Base-by-base conservation (phyloP, 345 rosid species). In the Ceriops zippeliana region DNA sequence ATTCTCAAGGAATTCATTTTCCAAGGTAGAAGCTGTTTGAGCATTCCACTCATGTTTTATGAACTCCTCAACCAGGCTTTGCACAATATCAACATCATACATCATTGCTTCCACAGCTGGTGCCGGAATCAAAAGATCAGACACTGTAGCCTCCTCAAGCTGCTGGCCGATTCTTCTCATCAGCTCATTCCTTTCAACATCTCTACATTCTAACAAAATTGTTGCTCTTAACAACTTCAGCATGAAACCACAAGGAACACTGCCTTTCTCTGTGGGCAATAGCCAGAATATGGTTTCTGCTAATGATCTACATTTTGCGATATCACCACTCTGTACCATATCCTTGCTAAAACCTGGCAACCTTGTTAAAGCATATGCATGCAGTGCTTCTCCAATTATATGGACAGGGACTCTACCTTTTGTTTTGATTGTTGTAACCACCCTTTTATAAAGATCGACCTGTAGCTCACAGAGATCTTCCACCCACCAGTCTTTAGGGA, bases 401-500 rank as follows among this genome's bases (percentile, higher is more conserved):
- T 20, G 0, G 75, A 51, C 37, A 7, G 37, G 37, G 24, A 75
- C 61, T 54, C 70, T 73, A 16, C 78, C 81, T 73, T 73, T 69
- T 9, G 59, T 62, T 73, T 75, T 75, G 62, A 84, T 82, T 32
- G 76, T 72, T 42, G 79, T n/a, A 0, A 84, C 82, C 32, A 65
- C 79, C 73, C 79, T 70, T 72, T 75, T 78, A 71, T 78, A 84
- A 66, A 80, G 61, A 63, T 82, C 84, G 5, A 84, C 73, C 7
- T 75, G 80, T 63, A 84, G 81, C 56, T 78, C 85, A 22, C 87
- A 82, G 56, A 84, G 81, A 76, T 84, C 87, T 73, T 84, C 84
- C 6, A 84, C 84, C 85, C 85, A 84, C 88, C 88, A 82, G 62
- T 84, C 86, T 68, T 70, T 80, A 58, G 88, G 86, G 71, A 82